Conservation (phyloP, 371 early-diverging fungal species). For the Mucor piriformis region DNA sequence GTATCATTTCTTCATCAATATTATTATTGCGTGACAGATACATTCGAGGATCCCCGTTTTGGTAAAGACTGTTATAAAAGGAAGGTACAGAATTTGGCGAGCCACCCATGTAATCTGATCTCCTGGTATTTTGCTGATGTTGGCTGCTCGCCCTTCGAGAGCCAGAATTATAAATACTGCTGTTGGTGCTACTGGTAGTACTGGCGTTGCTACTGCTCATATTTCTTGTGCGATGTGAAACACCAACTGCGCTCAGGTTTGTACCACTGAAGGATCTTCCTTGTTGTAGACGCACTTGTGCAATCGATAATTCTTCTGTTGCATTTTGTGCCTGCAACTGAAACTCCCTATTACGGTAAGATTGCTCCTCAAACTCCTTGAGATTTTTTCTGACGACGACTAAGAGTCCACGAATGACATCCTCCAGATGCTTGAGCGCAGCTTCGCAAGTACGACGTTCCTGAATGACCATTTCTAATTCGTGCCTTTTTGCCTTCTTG, state of each 20-base stretch:
- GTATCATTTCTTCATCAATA: not conserved
- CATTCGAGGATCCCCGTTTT: constrained; percentile 2
- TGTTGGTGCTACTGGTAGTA: constrained; percentile 19
- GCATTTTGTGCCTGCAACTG: constrained; percentile 31
- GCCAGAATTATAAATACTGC: constrained; percentile 1
- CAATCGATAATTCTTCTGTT: constrained; percentile 34
- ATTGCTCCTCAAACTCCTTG: constrained; percentile 23
- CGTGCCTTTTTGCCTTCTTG: constrained; percentile 28
- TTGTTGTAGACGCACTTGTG: constrained; percentile 31
- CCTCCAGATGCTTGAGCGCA: constrained; percentile 25
- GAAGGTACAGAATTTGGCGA: not conserved
- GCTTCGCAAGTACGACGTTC: constrained; percentile 33
- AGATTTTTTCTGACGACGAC: constrained; percentile 27
- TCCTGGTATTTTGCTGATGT: not conserved
- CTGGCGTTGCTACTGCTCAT: constrained; percentile 19
- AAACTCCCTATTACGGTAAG: constrained; percentile 20
- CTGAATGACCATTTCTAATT: constrained; percentile 34
- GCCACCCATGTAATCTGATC: not conserved
- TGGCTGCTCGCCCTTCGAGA: not conserved
- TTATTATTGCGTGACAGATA: not conserved
- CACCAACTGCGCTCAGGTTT: constrained; percentile 17
- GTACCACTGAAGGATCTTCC: constrained; percentile 1
- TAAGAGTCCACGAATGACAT: constrained; percentile 31
- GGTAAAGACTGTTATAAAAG: too few species aligned
- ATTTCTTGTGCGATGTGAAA: not conserved